Evolutionary conservation across 768 basidiomycete species (phyloP).

Genomic region (Hebeloma cylindrosporum): DNA sequence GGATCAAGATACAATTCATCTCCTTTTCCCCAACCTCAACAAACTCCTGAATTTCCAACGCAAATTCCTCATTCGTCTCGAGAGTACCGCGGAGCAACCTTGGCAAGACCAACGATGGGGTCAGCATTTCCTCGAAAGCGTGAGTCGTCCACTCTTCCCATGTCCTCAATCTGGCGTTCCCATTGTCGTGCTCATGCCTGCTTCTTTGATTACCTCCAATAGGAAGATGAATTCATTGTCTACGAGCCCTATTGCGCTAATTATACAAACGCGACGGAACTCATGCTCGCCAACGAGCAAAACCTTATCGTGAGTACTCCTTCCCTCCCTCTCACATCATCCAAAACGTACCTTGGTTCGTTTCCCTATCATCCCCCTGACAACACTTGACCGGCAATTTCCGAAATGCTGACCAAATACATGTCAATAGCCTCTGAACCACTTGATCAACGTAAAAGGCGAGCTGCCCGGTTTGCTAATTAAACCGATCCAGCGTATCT

Average conservation of each 20-base stretch:
- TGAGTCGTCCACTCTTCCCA: constrained; percentile 45
- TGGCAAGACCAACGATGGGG: constrained; percentile 92
- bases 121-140: constrained; percentile 77
- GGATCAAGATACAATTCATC: constrained; percentile 93
- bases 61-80: constrained; percentile 86
- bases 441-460: constrained; percentile 85
- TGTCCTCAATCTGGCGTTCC: constrained; percentile 40
- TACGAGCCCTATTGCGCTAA: constrained; percentile 99
- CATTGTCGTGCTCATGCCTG: constrained; percentile 42
- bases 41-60: constrained; percentile 96
- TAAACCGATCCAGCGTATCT: constrained; percentile 97
- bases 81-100: constrained; percentile 78
- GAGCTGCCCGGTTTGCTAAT: constrained; percentile 96
- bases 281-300: constrained; percentile 84
- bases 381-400: constrained; percentile 32
- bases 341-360: constrained; percentile 16
- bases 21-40: constrained; percentile 93
- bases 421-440: constrained; percentile 66
- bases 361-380: constrained; percentile 33
- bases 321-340: constrained; percentile 16
- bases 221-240: constrained; percentile 95
- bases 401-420: constrained; percentile 42
- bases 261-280: constrained; percentile 82
- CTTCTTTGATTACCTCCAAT: constrained; percentile 37
- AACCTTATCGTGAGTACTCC: constrained; percentile 69